phyloP scores from a whole-genome alignment of 371 early-diverging fungal species.

The Amoeboaphelidium occidentale region DNA sequence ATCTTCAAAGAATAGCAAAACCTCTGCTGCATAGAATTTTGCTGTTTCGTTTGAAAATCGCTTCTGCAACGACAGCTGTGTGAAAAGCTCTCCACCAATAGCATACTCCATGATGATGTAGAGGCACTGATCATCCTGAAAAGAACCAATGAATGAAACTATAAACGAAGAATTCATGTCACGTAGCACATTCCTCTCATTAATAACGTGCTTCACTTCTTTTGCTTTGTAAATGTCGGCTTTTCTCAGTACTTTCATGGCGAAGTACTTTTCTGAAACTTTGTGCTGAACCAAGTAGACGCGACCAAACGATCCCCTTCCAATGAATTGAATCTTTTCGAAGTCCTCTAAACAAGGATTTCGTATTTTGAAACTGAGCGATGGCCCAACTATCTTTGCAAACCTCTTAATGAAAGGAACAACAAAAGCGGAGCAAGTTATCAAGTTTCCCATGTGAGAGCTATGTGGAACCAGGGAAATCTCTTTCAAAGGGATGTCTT shows the following conservation, averaged over 20 bases:
- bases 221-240: constrained; percentile 8
- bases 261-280: constrained; percentile 3
- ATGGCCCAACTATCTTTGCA: not conserved
- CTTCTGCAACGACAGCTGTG: constrained; percentile 1
- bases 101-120: constrained; percentile 1
- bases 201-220: constrained; percentile 11
- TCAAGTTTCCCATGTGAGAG: not conserved
- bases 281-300: constrained; percentile 6
- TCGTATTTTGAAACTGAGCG: not conserved
- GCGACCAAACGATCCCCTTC: constrained; percentile 10
- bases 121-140: not conserved
- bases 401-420: not conserved
- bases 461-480: not conserved
- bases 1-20: constrained; percentile 11
- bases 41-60: constrained; percentile 4
- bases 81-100: constrained; percentile 14
- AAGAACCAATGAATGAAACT: constrained; percentile 9
- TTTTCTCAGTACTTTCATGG: constrained; percentile 10
- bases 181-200: constrained; percentile 12
- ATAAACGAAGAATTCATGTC: constrained; percentile 9
- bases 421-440: not conserved
- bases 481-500: not conserved
- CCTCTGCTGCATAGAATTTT: constrained; percentile 10
- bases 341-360: constrained; percentile 4
- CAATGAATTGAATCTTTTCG: constrained; percentile 7